These are phyloP conservation scores for Collariella sp. DNA, from an alignment of 495 filamentous ascomycete species.

Conservation along the genomic window DNA sequence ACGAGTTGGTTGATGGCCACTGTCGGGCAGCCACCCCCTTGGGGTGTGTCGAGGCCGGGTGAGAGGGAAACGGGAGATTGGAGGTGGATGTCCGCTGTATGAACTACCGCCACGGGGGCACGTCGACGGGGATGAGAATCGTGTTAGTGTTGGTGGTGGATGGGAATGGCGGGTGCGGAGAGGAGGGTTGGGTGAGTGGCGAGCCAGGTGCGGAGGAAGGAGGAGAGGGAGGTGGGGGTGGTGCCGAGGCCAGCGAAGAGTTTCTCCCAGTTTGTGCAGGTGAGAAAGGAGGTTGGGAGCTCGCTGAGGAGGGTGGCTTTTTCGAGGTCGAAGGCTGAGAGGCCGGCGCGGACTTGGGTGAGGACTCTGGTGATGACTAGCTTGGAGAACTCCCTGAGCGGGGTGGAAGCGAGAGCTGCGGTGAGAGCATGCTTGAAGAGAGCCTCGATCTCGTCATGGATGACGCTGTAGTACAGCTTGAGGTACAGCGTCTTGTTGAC, in stretches of 20 bases:
- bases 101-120: constrained; percentile 80
- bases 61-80: constrained; percentile 27
- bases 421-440: constrained; percentile 34
- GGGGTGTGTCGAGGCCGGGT: not conserved
- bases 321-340: constrained; percentile 55
- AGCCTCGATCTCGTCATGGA: constrained; percentile 60
- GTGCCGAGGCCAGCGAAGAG: constrained; percentile 38
- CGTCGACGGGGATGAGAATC: constrained; percentile 68
- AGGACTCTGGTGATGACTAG: constrained; percentile 44
- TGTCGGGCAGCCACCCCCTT: constrained; percentile 25
- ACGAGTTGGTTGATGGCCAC: constrained; percentile 61
- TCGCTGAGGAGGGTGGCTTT: constrained; percentile 45
- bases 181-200: constrained; percentile 26
- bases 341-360: constrained; percentile 39
- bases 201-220: constrained; percentile 36
- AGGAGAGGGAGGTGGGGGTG: constrained; percentile 18
- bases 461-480: constrained; percentile 64
- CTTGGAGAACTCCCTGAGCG: constrained; percentile 38
- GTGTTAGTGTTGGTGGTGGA: constrained; percentile 26
- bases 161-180: constrained; percentile 14
- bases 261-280: constrained; percentile 31
- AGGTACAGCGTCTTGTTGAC: constrained; percentile 52
- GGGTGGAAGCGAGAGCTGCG: constrained; percentile 31
- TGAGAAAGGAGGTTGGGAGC: constrained; percentile 35
- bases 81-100: constrained; percentile 68